Evolutionary conservation across 2,329 filamentous ascomycete genomes (phyloP), one percentile per base, ranked within the genome.

Genomic region (Xylariaceae sp.): DNA sequence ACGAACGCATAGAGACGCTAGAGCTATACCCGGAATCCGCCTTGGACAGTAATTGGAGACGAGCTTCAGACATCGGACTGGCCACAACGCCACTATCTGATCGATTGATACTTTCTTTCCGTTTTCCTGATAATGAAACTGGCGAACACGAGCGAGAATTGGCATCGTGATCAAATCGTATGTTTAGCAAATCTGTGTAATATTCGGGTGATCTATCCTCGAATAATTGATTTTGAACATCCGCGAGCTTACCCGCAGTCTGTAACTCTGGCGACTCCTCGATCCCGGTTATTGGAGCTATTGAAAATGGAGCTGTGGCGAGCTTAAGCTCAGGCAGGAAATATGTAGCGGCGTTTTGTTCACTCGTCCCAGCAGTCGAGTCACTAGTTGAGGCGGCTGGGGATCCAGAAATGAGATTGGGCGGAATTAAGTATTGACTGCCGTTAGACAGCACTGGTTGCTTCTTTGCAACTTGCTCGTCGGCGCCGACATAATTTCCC

Each of bases 11-110:
- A 12, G 82, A 85, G 4, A 80, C 70, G 61, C 78, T 83, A 7
- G 81, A 85, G 61, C 80, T 80, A 61, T 85, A 85, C 15, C 81
- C 81, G 22, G 80, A 84, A 61, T 85, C 81, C 37, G 79, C 76
- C 57, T 83, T 83, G 30, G 76, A 74, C n/a, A 81, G 68, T 5
- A 76, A 67, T 51, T 74, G 76, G 15, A 69, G 69, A 1, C 74
- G 71, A 13, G 60, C 67, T 47, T 75, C 72, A 3, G 73, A 74
- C 1, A 71, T 71, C 4, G 75, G 74, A 49, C 73, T 78, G 1
- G 76, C 74, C 26, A 74, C 68, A 42, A 80, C 72, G 2, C 77
- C 80, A 56, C 79, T 82, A 54, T 81, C 79, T 2, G 72, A 70
- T 47, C 72, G 70, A 5, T 60, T 61, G 7, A 76, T 61, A 8